A percentile compares a stretch with the other conserved stretches of the same genome.
Evolutionary conservation across 225 moss, liverwort and hornwort genomes (phyloP).

Genomic region (Thuidium tamariscinum): DNA sequence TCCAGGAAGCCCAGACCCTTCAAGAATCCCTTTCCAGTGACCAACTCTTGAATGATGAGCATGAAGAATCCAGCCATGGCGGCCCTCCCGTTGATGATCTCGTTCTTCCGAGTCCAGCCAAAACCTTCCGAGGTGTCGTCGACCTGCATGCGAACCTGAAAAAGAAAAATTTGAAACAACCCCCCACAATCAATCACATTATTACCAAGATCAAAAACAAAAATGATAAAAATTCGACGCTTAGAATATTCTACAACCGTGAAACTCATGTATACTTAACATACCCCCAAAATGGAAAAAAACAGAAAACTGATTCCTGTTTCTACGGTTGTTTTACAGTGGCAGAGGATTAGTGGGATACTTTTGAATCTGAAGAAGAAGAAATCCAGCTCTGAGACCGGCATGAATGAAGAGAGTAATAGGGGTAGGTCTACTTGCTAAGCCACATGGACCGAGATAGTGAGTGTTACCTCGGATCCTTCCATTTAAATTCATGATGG

Average conservation of each 20-base stretch:
- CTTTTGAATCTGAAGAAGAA: neutral
- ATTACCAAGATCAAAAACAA: neutral
- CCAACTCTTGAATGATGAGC: constrained; percentile 68
- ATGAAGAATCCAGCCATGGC: constrained; percentile 69
- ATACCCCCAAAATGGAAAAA: neutral
- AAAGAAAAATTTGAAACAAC: neutral
- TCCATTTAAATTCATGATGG: no score
- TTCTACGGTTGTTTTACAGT: neutral
- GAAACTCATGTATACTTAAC: neutral
- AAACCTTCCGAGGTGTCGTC: constrained; percentile 55
- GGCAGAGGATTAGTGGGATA: neutral
- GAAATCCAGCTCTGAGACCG: neutral
- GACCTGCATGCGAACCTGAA: constrained; percentile 77
- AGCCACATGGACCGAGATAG: neutral
- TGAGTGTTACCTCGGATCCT: no score
- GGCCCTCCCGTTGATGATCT: constrained; percentile 83
- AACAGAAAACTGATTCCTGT: neutral
- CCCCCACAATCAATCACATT: neutral
- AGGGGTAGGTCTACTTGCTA: neutral
- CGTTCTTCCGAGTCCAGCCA: constrained; percentile 83
- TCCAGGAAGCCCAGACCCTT: constrained; percentile 92
- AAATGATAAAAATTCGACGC: no score
- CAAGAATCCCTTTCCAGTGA: constrained; percentile 85
- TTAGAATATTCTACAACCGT: no score
- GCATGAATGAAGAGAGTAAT: neutral